Percentiles rank a stretch among this genome's conserved stretches.
These are phyloP conservation scores for Punctularia strigosozonata DNA, from an alignment of 768 basidiomycete genomes.

Conservation along the genomic window DNA sequence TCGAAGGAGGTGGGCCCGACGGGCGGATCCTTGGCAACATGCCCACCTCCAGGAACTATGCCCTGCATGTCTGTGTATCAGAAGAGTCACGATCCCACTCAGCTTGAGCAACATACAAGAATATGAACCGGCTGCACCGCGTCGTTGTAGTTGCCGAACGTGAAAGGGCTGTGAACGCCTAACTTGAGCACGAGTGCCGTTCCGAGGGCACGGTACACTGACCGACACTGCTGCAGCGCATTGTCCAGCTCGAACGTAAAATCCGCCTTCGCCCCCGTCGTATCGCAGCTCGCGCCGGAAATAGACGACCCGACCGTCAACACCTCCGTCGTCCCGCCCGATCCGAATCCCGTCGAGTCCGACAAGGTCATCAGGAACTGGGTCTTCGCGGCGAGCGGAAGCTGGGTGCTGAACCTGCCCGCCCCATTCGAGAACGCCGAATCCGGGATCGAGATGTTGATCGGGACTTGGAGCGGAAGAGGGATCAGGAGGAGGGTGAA, in stretches of 20 bases:
- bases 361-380: conserved; percentile 54
- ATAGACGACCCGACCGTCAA: conserved; percentile 35
- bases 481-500: conserved; percentile 38
- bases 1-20: conserved; percentile 24
- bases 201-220: conserved; percentile 10
- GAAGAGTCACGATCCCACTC: not conserved
- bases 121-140: conserved; percentile 47
- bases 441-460: conserved; percentile 44
- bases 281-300: conserved; percentile 34
- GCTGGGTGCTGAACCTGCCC: conserved; percentile 36
- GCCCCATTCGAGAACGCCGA: conserved; percentile 40
- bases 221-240: conserved; percentile 53
- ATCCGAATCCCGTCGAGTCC: conserved; percentile 56
- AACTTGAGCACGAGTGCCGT: too few species aligned
- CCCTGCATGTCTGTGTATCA: conserved; percentile 28
- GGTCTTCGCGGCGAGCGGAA: conserved; percentile 28
- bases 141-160: conserved; percentile 22
- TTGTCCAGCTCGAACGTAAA: conserved; percentile 2
- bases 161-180: not conserved
- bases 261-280: conserved; percentile 26
- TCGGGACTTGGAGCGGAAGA: too few species aligned
- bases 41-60: conserved; percentile 50
- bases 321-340: conserved; percentile 46
- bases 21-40: conserved; percentile 32
- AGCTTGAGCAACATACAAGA: conserved; percentile 23